These are phyloP conservation scores for Scenedesmus sp. DNA, from an alignment of 163 green algal genomes.

Conservation along the genomic window DNA sequence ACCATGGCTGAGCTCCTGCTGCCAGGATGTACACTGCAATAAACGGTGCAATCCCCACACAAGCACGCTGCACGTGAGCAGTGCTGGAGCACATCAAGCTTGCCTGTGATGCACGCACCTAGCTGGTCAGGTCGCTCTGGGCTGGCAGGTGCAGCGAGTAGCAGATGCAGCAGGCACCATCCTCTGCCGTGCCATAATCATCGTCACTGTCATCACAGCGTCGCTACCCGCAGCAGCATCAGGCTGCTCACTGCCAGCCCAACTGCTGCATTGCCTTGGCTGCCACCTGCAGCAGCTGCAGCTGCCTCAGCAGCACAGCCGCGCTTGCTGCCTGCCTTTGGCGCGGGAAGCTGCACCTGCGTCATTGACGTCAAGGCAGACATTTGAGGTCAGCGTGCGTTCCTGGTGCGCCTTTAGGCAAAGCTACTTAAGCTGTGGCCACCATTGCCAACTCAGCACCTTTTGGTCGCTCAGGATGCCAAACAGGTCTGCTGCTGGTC, in stretches of 20 bases:
- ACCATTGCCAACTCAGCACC: no score
- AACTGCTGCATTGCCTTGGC: background rate
- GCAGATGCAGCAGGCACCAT: constrained; percentile 68
- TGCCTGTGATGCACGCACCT: background rate
- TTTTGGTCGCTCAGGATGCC: no score
- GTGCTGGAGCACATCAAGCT: background rate
- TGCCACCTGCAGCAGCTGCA: background rate
- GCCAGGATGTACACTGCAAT: no score
- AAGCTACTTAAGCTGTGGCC: no score
- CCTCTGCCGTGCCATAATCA: background rate
- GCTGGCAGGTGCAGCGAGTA: constrained; percentile 61
- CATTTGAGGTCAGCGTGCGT: background rate
- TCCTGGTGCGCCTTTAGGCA: background rate
- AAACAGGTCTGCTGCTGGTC: no score
- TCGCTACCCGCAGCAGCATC: background rate
- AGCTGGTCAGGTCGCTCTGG: background rate
- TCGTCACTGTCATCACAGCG: background rate
- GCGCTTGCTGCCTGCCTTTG: constrained; percentile 3
- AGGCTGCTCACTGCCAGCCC: background rate
- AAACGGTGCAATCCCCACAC: no score
- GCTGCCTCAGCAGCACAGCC: constrained; percentile 30
- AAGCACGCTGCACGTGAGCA: no score
- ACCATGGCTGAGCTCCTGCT: no score
- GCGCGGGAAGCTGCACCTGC: constrained; percentile 9
- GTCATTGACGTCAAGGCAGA: background rate